Conservation (phyloP, 306 rosid species). For the Medicago arabica region DNA sequence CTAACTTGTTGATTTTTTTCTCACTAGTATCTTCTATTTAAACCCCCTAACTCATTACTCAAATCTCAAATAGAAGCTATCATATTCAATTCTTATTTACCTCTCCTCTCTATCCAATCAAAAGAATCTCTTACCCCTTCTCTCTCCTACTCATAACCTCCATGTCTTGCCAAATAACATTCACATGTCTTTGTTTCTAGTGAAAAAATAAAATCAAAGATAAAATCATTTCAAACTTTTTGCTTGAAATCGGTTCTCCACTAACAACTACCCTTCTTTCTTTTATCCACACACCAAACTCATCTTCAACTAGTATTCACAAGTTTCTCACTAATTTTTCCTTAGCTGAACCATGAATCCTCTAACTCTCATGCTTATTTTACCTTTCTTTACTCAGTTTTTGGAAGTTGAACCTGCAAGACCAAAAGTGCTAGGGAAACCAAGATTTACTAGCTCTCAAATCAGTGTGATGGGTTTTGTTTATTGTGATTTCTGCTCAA, state of each 20-base stretch:
- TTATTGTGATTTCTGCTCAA: constrained; percentile 93
- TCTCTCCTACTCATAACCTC: constrained; percentile 73
- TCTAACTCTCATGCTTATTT: constrained; percentile 53
- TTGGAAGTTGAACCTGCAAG: constrained; percentile 64
- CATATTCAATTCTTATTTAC: constrained; percentile 1
- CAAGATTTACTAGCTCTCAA: constrained; percentile 54
- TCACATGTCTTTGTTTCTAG: constrained; percentile 88
- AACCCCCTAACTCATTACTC: background rate
- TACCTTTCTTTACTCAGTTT: constrained; percentile 53
- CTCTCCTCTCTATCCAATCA: constrained; percentile 25
- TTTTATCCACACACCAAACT: constrained; percentile 54
- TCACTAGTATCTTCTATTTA: constrained; percentile 36
- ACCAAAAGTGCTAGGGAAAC: constrained; percentile 44
- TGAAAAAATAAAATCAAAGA: constrained; percentile 52
- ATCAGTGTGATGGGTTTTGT: constrained; percentile 96
- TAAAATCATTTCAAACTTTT: constrained; percentile 51
- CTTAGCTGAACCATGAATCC: constrained; percentile 49
- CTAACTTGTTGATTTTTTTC: background rate
- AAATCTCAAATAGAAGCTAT: background rate
- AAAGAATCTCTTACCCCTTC: constrained; percentile 51
- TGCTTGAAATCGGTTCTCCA: constrained; percentile 55
- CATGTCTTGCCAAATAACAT: constrained; percentile 71
- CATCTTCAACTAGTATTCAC: constrained; percentile 46
- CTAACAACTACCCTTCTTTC: constrained; percentile 43
- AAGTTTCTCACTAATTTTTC: constrained; percentile 28